phyloP scores from a whole-genome alignment of 768 basidiomycete species.

The Suillus fuscotomentosus region DNA sequence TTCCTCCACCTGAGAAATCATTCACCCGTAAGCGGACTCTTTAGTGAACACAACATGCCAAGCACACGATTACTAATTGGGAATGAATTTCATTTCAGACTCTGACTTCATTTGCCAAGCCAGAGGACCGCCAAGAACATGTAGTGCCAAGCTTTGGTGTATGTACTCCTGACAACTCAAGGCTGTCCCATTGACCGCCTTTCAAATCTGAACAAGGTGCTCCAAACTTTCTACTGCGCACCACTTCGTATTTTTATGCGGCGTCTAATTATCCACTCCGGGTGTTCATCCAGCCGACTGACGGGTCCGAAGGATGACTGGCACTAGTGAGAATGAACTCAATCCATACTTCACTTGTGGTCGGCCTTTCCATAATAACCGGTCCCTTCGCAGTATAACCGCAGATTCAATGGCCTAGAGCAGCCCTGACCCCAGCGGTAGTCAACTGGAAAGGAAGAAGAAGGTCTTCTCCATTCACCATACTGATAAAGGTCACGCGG shows the following conservation, averaged over 20 bases:
- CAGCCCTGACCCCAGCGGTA: neutral
- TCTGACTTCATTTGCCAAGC: conserved; percentile 1
- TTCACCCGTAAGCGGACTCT: neutral
- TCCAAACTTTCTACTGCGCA: neutral
- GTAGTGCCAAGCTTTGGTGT: neutral
- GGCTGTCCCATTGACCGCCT: neutral
- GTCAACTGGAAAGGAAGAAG: too few species aligned
- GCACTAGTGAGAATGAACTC: neutral
- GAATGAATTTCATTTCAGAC: neutral
- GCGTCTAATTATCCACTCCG: neutral
- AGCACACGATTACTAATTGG: neutral
- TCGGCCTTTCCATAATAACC: neutral
- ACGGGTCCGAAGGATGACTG: neutral
- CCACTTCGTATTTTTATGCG: neutral
- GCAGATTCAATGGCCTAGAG: neutral
- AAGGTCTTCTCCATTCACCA: too few species aligned
- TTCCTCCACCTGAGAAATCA: neutral
- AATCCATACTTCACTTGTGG: neutral
- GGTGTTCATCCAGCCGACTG: too few species aligned
- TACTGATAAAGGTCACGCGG: neutral
- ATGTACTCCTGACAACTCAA: neutral
- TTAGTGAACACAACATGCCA: neutral
- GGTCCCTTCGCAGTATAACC: neutral
- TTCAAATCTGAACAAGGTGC: neutral
- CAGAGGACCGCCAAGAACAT: neutral